Conservation (phyloP, 2,329 filamentous ascomycete genomes). For the Thelonectria olida region DNA sequence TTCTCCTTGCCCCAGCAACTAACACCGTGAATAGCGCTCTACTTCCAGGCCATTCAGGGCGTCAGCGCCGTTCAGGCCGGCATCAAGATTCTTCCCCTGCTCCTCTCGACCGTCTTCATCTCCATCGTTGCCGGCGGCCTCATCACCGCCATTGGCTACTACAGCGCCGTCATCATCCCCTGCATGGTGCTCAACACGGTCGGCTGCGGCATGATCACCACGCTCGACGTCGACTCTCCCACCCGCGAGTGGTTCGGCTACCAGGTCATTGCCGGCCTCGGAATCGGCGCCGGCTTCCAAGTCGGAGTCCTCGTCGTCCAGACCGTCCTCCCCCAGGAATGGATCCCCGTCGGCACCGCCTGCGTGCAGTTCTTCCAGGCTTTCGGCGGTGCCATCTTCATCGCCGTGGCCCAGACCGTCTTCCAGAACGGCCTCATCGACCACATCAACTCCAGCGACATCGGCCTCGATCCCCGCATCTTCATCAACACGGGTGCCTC, state of each 20-base stretch:
- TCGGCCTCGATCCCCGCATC: conserved; percentile 55
- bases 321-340: conserved; percentile 57
- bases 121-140: conserved; percentile 55
- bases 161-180: conserved; percentile 51
- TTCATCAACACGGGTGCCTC: conserved; percentile 65
- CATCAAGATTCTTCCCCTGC: conserved; percentile 63
- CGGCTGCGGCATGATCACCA: conserved; percentile 64
- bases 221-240: conserved; percentile 57
- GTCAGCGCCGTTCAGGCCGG: conserved; percentile 62
- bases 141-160: conserved; percentile 55
- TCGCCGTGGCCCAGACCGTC: conserved; percentile 72
- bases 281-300: conserved; percentile 60
- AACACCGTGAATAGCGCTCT: conserved; percentile 50
- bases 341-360: conserved; percentile 61
- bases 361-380: conserved; percentile 70
- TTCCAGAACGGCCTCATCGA: conserved; percentile 71
- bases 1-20: background rate
- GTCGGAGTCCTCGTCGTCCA: conserved; percentile 61
- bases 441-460: conserved; percentile 56
- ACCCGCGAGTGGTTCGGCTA: conserved; percentile 65
- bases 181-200: conserved; percentile 54
- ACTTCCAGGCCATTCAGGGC: conserved; percentile 64
- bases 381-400: conserved; percentile 72
- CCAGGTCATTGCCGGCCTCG: conserved; percentile 64
- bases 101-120: conserved; percentile 60